Conservation (phyloP, 192 early-diverging fungal species). For the Podila verticillata region DNA sequence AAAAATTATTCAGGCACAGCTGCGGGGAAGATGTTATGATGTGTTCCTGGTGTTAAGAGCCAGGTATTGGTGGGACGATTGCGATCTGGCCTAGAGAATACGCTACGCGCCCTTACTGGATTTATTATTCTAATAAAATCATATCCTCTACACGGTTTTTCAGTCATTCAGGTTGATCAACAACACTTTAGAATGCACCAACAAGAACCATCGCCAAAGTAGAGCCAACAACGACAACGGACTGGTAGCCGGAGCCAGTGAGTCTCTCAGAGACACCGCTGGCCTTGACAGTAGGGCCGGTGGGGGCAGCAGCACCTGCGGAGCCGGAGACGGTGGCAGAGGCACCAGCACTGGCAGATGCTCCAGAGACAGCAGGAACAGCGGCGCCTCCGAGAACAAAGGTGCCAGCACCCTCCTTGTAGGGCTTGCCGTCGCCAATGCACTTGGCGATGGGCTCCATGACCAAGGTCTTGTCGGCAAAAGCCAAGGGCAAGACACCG, state of each 20-base stretch:
- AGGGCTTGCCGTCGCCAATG: slow-evolving; percentile 47
- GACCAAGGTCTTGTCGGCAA: slow-evolving; percentile 18
- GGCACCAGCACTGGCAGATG: slow-evolving; percentile 1
- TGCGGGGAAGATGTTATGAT: no score
- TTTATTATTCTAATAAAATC: no score
- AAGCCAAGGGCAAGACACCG: slow-evolving; percentile 42
- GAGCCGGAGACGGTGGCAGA: not conserved
- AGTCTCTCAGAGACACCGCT: not conserved
- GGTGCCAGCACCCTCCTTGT: slow-evolving; percentile 45
- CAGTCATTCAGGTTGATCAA: no score
- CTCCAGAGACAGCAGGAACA: no score
- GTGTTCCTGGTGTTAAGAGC: no score
- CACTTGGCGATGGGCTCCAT: slow-evolving; percentile 54
- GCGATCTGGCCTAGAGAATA: no score
- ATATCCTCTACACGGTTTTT: no score
- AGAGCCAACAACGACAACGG: not conserved
- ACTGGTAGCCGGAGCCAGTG: not conserved
- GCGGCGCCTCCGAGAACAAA: slow-evolving; percentile 6
- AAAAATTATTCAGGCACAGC: no score
- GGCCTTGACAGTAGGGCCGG: not conserved
- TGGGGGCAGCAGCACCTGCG: not conserved
- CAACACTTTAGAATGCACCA: no score
- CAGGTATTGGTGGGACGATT: no score
- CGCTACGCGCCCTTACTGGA: no score
- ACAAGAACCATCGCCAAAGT: no score